Evolutionary conservation across 1,284 basidiomycete species (phyloP), one percentile per base, ranked within the genome.

Genomic region (Malassezia sympodialis): DNA sequence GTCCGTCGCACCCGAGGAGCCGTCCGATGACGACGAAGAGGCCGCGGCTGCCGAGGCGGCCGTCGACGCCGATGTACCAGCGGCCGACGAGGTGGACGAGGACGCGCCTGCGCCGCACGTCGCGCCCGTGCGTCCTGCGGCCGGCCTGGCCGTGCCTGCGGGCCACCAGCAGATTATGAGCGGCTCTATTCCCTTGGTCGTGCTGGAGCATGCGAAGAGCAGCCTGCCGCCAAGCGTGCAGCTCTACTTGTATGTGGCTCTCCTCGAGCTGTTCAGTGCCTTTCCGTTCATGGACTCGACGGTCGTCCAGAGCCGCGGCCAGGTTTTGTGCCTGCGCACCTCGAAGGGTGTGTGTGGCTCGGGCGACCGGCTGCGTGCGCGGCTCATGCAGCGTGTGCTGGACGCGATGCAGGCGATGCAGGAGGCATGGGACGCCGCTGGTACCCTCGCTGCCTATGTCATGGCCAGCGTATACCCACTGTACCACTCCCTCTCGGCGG

Each of bases 241-340:
- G 32, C 59, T 68, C 27, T 55, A 56, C 23, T 49, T 69, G 21
- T 62, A 63, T 24, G 30, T 65, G 21, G 62, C 58, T 8, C 56
- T 69, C 11, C 43, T 63, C 26, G 55, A 63, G 46, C 49, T 69
- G 24, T 42, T 69, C 15, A 55, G 60, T 23, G 53, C 54, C 1
- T 69, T 69, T 46, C 68, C 68, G 10, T 65, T 69, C 19, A 59
- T 59, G 23, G 68, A 69, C 49, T 52, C 59, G 31, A 43, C 37
- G 2, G 27, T 43, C 15, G 37, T 50, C 28, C 39, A 43, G 10
- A n/a, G 15, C 14, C 14, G 34, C 15, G 49, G 49, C 24, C 49
- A 30, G 10, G 44, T 51, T 5, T 8, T 49, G 15, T 49, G 45
- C 14, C 34, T 57, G 41, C 49, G 49, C 27, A 23, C 17, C 8